Evolutionary conservation across 208 protist species (phyloP), one percentile per base, ranked within the genome.

Genomic region (Porcisia hertigi): DNA sequence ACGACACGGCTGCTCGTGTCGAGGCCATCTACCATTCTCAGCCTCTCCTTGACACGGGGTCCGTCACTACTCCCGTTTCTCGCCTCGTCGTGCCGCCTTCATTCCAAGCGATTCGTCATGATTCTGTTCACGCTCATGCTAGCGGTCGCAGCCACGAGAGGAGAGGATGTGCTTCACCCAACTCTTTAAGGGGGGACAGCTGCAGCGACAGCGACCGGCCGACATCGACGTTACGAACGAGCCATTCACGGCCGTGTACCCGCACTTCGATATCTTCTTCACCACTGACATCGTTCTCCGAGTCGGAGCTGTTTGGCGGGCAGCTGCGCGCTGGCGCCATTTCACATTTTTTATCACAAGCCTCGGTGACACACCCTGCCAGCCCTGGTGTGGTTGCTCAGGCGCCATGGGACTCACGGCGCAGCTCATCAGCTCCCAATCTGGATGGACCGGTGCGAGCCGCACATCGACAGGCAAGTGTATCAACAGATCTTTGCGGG

Each of bases 1-100:
- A 77, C 2, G 85, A 88, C 65, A 88, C 84, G 53, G 84, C 84
- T 16, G 80, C 80, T 25, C 78, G 59, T 2, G 52, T 77, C 30
- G 78, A 73, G 67, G 78, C 78, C 53, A 11, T 65, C 23, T 69
- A 52, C 57, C 41, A 45, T 8, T 36, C 64, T 60, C 57, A 55
- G 47, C 59, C 66, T 18, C 72, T 62, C 4, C 36, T 47, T 12
- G 66, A 52, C 1, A 25, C 34, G 25, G 41, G 57, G 3, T 47
- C 47, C 30, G 41, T 25, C 3, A 30, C 65, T 18, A 53, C 60
- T 16, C 57, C 72, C 18, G 30, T 20, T 5, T 25, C 54, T 11
- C 49, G 18, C n/a, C 43, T 34, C 14, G 66, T 57, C 14, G 5
- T 73, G 57, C 65, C 60, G 67, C 23, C 65, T 16, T 30, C 39